phyloP scores from a whole-genome alignment of 441 rosid species.

The Euphorbia corollata region DNA sequence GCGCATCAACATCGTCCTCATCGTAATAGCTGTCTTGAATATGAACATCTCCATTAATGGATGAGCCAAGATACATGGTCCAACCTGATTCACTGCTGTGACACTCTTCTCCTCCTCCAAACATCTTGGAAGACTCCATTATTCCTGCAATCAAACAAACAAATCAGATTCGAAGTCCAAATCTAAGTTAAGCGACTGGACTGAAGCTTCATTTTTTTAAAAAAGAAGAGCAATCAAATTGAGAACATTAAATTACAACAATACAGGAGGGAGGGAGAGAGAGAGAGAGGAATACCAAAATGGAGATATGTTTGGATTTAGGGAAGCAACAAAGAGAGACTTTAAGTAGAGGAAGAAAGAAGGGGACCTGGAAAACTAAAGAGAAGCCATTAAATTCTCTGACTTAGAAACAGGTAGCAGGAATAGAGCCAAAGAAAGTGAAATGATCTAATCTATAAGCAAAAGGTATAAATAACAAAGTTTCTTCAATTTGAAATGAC shows the following conservation, averaged over 20 bases:
- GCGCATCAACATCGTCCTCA: neutral
- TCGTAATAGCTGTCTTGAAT: constrained; percentile 5
- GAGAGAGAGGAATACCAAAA: neutral
- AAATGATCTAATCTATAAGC: neutral
- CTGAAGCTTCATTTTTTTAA: too few relatives aligned
- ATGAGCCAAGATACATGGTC: constrained; percentile 62
- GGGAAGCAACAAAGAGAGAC: constrained; percentile 25
- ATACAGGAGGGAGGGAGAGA: too few relatives aligned
- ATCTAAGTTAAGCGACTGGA: neutral
- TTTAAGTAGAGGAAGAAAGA: constrained; percentile 15
- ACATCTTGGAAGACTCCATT: constrained; percentile 42
- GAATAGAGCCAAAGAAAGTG: constrained; percentile 19
- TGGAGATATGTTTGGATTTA: constrained; percentile 6
- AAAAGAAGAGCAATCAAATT: too few relatives aligned
- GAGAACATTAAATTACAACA: too few relatives aligned
- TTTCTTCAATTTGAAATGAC: constrained; percentile 51
- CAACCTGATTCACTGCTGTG: constrained; percentile 62
- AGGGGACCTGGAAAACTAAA: constrained; percentile 34
- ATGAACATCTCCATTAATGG: constrained; percentile 20
- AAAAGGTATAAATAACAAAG: constrained; percentile 28
- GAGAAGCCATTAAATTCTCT: constrained; percentile 35
- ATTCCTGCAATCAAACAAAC: neutral
- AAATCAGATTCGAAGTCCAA: constrained; percentile 13
- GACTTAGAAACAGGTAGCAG: constrained; percentile 30
- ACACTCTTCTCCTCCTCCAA: constrained; percentile 50